Percentiles rank a stretch among this genome's conserved stretches.
phyloP scores from a whole-genome alignment of 1,284 basidiomycete species.

The Rhodotorula sp. region DNA sequence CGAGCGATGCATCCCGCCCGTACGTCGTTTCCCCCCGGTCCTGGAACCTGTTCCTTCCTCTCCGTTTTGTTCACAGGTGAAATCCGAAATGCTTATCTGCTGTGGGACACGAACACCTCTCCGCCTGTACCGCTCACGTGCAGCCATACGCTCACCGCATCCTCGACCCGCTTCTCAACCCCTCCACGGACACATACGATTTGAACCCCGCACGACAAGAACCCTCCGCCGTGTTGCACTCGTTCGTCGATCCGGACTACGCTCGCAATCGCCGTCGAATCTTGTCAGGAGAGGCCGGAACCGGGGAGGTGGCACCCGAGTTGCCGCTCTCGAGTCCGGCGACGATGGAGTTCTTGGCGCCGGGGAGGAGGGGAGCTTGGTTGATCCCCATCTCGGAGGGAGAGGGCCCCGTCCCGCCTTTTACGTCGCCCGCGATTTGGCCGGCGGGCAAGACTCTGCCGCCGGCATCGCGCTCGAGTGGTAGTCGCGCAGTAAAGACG shows the following conservation, averaged over 20 bases:
- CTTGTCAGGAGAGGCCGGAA: too few species aligned
- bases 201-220: constrained; percentile 11
- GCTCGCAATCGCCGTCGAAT: too few species aligned
- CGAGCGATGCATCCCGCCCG: constrained; percentile 27
- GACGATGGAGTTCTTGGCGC: constrained; percentile 5
- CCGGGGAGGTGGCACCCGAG: not conserved
- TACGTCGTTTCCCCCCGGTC: constrained; percentile 5
- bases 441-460: too few species aligned
- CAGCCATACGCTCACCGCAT: constrained; percentile 24
- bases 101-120: too few species aligned
- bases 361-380: constrained; percentile 28
- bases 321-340: not conserved
- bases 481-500: too few species aligned
- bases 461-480: too few species aligned
- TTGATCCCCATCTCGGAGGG: constrained; percentile 20
- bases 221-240: constrained; percentile 13
- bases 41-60: too few species aligned
- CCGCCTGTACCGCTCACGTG: not conserved
- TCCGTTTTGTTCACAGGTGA: not conserved
- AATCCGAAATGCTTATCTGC: too few species aligned
- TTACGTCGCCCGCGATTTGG: too few species aligned
- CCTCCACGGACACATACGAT: not conserved
- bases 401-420: too few species aligned
- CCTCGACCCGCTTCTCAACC: not conserved
- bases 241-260: constrained; percentile 18